phyloP scores from a whole-genome alignment of 2,329 filamentous ascomycete species.

The Plectosphaerella sp. region DNA sequence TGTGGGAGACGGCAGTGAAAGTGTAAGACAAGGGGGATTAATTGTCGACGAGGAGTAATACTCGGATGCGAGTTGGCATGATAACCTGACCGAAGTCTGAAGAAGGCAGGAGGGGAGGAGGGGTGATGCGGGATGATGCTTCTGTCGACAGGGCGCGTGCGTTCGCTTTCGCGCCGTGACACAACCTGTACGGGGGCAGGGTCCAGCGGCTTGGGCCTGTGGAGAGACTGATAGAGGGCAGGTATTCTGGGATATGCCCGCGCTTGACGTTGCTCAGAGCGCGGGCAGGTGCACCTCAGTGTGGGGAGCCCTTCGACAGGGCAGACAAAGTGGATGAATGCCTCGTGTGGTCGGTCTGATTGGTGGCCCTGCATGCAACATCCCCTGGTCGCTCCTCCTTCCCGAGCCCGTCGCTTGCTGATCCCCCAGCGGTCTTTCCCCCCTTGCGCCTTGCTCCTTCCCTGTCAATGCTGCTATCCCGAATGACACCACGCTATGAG shows the following conservation, averaged over 20 bases:
- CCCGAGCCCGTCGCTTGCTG: background rate
- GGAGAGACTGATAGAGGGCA: background rate
- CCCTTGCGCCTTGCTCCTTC: background rate
- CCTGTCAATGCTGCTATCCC: too few relatives aligned
- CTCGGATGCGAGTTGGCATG: constrained; percentile 11
- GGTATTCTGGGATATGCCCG: background rate
- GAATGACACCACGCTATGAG: too few relatives aligned
- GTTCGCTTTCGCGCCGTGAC: background rate
- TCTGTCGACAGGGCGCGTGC: constrained; percentile 2
- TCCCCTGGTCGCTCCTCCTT: background rate
- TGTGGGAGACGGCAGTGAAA: background rate
- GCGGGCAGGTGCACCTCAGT: too few relatives aligned
- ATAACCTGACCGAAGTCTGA: constrained; percentile 7
- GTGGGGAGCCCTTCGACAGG: too few relatives aligned
- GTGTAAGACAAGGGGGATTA: background rate
- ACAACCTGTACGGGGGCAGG: background rate
- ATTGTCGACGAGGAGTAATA: constrained; percentile 11
- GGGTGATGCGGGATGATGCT: background rate
- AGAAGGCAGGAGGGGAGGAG: background rate
- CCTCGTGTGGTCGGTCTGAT: background rate
- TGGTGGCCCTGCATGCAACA: background rate
- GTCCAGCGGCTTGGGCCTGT: background rate
- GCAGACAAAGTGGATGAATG: too few relatives aligned
- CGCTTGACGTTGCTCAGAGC: background rate
- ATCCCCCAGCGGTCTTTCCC: background rate